Base-by-base conservation (phyloP, 352 stramenopile species). In the Halophytophthora batemanensis region DNA sequence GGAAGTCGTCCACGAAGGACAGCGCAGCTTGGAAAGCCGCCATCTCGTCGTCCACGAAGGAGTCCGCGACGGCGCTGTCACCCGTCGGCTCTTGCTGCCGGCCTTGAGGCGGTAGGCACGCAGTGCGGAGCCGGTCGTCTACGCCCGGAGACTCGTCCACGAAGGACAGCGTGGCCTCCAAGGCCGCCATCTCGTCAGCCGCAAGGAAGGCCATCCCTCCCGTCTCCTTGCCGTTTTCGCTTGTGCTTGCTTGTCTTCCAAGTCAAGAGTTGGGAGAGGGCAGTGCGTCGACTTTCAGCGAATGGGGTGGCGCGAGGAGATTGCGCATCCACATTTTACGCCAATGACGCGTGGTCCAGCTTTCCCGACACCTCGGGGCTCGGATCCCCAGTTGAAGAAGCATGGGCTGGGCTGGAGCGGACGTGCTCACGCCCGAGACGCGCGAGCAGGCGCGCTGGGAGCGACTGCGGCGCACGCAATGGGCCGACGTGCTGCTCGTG, bases 401-500 rank as follows among this genome's bases (percentile, higher is more conserved):
- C 25, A 31, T 31, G 25, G 8, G 25, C 18, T 42, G 29, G 31
- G 12, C 25, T 4, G 28, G 18, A 0, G 3, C n/a, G 29, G 40
- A 50, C 21, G 31, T 45, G 19, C n/a, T 14, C 21, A 29, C 46
- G 33, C 45, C 37, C 22, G 45, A 50, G 10, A 35, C 45, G 37
- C 47, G 28, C 8, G 47, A 42, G 25, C 37, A 46, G 14, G 25
- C 31, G 28, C 13, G 15, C 2, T 22, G 36, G 12, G 38, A 37
- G n/a, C 52, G 52, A 21, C 34, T 68, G n/a, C 50, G 64, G 39
- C 55, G 45, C 23, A 62, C 61, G 42, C 66, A 74, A 36, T 63
- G 69, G 55, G 52, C 58, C 3, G 69, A 83, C 36, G 28, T 61
- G 19, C 43, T 77, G 19, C 52, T 82, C 40, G 52, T 85, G 33